Evolutionary conservation across 2,329 filamentous ascomycete genomes (phyloP), one percentile per base, ranked within the genome.

Genomic region (Bimuria novae-zelandiae): DNA sequence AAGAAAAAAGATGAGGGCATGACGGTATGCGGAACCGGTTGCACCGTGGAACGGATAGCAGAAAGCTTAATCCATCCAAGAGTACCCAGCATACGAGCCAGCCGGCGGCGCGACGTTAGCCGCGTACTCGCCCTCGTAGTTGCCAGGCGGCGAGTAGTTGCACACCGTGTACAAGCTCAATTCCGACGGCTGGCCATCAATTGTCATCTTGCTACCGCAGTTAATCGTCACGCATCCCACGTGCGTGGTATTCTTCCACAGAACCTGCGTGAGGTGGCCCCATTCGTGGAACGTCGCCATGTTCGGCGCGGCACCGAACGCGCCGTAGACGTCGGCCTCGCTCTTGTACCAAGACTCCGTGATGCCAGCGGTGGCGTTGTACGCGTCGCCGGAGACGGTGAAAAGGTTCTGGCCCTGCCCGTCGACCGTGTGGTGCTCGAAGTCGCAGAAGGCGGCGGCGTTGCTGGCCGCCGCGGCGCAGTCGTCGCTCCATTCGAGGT

Each of bases 401-500:
- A 90, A 93, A 54, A 97, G 87, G 82, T 97, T 99, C 79, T 99
- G 94, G 59, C 94, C 94, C 79, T 97, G 93, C 39, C 82, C 80
- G 50, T 56, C 12, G 19, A 63, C 59, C 14, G 64, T 60, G 45
- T 58, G 61, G 52, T 97, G 93, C 33, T 79, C 79, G 65, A 95
- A 96, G 33, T 80, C 77, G 75, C 93, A 97, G 27, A 77, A 80
- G 63, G 92, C 93, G 36, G 82, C 78, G 74, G 92, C 96, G 29
- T 72, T 80, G 25, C 81, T 67, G 54, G 90, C 91, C 48, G 87
- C 63, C 1, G 39, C 10, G 27, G 77, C 50, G 71, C 69, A 49
- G 85, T 88, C 49, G 91, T 77, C 68, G 64, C 87, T 82, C 89
- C 90, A 97, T 45, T 67, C 70, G 40, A 97, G 69, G 39, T 77